Percentiles rank a stretch among this genome's conserved stretches.
Conservation (phyloP, 768 basidiomycete genomes). For the Dendrothele bispora region DNA sequence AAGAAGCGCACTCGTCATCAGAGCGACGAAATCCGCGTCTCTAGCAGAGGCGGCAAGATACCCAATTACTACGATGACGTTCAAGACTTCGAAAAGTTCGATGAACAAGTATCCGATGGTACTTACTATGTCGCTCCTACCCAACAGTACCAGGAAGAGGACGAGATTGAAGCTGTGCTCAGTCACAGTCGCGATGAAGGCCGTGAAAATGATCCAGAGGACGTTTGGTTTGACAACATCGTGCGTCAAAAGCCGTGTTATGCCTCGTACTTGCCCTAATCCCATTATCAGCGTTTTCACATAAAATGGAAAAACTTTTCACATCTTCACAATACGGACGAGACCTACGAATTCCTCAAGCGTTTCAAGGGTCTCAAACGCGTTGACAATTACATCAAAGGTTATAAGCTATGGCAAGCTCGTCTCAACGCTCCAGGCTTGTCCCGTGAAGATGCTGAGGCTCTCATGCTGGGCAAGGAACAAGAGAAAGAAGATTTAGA, state of each 20-base stretch:
- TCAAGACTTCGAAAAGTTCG: slow-evolving; percentile 73
- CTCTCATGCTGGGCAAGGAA: slow-evolving; percentile 86
- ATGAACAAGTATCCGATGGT: slow-evolving; percentile 55
- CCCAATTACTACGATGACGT: slow-evolving; percentile 86
- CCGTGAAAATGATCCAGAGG: slow-evolving; percentile 70
- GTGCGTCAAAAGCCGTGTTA: slow-evolving; percentile 41
- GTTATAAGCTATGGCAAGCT: slow-evolving; percentile 72
- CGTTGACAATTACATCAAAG: slow-evolving; percentile 98
- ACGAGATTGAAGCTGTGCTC: slow-evolving; percentile 92
- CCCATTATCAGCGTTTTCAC: slow-evolving; percentile 79
- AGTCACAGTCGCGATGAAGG: slow-evolving; percentile 86
- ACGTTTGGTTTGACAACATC: slow-evolving; percentile 86
- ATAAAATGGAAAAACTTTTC: slow-evolving; percentile 99
- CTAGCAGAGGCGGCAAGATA: slow-evolving; percentile 71
- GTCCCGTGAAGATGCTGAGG: slow-evolving; percentile 86
- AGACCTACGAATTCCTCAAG: slow-evolving; percentile 94
- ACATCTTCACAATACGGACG: slow-evolving; percentile 99
- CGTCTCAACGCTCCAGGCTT: slow-evolving; percentile 64
- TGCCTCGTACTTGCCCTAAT: slow-evolving; percentile 12
- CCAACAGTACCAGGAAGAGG: slow-evolving; percentile 60
- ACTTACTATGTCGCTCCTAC: slow-evolving; percentile 57
- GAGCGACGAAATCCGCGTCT: slow-evolving; percentile 75
- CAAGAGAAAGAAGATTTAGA: slow-evolving; percentile 91
- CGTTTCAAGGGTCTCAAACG: slow-evolving; percentile 94
- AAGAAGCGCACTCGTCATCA: slow-evolving; percentile 62